Evolutionary conservation across 495 filamentous ascomycete genomes (phyloP).

Genomic region (Hypoxylon cercidicola): DNA sequence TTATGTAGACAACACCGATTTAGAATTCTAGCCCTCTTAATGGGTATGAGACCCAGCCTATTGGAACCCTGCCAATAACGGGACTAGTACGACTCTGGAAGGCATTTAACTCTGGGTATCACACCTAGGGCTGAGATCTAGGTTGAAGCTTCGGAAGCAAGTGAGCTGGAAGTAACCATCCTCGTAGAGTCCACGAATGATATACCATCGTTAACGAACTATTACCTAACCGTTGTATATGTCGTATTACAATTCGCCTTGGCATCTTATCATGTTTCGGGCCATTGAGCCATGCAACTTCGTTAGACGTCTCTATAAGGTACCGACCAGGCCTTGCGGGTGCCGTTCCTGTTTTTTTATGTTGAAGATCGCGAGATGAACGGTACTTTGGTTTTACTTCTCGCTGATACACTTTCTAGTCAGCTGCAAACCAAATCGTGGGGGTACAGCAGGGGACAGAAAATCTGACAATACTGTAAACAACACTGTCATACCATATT

Average conservation of each 20-base stretch:
- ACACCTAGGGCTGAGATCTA: slow-evolving; percentile 4
- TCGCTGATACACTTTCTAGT: background rate
- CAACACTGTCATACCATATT: too few relatives aligned
- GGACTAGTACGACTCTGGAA: slow-evolving; percentile 18
- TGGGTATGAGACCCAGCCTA: background rate
- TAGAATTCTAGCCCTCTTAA: background rate
- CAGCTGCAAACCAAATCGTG: too few relatives aligned
- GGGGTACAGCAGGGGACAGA: too few relatives aligned
- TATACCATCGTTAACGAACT: background rate
- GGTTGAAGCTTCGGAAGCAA: background rate
- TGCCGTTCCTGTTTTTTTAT: too few relatives aligned
- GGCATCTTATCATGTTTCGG: background rate
- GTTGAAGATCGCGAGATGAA: background rate
- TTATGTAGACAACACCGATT: background rate
- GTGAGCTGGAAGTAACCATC: background rate
- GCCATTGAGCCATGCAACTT: background rate
- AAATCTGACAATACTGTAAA: too few relatives aligned
- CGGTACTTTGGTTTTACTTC: background rate
- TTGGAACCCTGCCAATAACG: slow-evolving; percentile 5
- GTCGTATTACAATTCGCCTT: background rate
- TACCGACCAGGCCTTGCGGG: background rate
- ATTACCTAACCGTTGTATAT: too few relatives aligned
- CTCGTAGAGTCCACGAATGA: background rate
- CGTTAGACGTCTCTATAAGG: background rate
- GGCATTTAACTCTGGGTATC: slow-evolving; percentile 6